These are phyloP conservation scores for Hordeum marinum DNA, from an alignment of 176 grass and related monocot genomes.

Conservation along the genomic window DNA sequence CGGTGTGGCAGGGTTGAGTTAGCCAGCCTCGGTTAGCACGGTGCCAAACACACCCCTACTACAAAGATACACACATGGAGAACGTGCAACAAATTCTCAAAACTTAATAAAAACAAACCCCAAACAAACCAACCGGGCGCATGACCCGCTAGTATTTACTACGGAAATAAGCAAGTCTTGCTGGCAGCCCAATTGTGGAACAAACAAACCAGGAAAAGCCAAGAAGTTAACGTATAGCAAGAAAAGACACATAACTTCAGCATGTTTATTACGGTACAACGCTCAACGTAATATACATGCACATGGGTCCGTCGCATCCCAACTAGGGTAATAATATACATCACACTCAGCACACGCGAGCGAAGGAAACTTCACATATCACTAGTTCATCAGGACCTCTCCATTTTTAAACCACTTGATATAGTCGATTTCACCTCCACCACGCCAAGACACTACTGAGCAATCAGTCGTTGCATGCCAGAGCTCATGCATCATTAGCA, in stretches of 20 bases:
- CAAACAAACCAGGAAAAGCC: neutral
- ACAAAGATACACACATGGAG: no score
- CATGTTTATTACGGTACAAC: neutral
- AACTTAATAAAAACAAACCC: no score
- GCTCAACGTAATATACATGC: neutral
- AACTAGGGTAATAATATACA: slow-evolving; percentile 34
- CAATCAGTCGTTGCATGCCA: neutral
- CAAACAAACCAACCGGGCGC: no score
- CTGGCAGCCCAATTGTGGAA: no score
- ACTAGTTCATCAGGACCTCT: neutral
- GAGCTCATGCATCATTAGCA: slow-evolving; percentile 56
- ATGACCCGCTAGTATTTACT: no score
- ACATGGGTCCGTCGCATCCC: neutral
- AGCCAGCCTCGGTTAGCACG: no score
- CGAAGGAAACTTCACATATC: neutral
- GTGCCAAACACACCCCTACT: no score
- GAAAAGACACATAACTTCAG: neutral
- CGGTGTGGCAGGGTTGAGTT: no score
- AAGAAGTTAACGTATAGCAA: neutral
- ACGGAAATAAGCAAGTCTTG: no score
- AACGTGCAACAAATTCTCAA: no score
- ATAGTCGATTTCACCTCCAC: neutral
- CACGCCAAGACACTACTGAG: neutral
- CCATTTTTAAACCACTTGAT: neutral
- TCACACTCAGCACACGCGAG: neutral